A percentile compares a stretch with the other conserved stretches of the same genome.
Evolutionary conservation across 2,329 filamentous ascomycete species (phyloP).

Genomic region (Teratosphaeria pseudoeucalypti): DNA sequence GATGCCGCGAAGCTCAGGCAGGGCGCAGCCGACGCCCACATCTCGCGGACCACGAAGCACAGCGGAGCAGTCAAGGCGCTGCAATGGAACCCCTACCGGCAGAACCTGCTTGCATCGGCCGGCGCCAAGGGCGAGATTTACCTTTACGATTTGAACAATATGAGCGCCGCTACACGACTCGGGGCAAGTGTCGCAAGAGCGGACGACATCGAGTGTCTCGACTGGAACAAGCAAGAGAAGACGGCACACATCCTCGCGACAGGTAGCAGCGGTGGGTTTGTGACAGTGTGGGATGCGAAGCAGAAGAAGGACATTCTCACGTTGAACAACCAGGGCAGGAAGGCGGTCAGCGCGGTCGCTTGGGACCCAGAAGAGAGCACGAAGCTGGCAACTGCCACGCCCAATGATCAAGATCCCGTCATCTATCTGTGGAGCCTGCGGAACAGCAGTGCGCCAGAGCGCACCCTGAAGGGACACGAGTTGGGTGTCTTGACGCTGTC

Average conservation of each 20-base stretch:
- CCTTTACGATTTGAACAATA: constrained; percentile 88
- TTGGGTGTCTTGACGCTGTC: constrained; percentile 87
- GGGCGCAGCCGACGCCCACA: constrained; percentile 54
- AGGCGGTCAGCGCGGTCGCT: constrained; percentile 86
- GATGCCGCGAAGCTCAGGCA: constrained; percentile 62
- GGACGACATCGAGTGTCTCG: constrained; percentile 90
- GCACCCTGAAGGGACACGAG: constrained; percentile 81
- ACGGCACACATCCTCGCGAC: constrained; percentile 93
- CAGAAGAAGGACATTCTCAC: constrained; percentile 95
- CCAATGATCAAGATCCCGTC: constrained; percentile 76
- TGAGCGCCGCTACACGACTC: constrained; percentile 75
- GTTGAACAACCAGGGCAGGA: constrained; percentile 78
- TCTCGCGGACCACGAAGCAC: constrained; percentile 82
- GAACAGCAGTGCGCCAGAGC: constrained; percentile 90
- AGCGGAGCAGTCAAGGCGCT: constrained; percentile 85
- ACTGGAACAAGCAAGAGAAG: constrained; percentile 82
- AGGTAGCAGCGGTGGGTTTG: constrained; percentile 83
- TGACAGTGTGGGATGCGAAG: constrained; percentile 97
- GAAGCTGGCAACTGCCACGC: constrained; percentile 84
- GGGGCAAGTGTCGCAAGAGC: constrained; percentile 80
- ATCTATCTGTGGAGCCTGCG: constrained; percentile 91
- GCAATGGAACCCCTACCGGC: constrained; percentile 90
- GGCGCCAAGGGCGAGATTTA: constrained; percentile 94
- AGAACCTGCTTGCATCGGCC: constrained; percentile 83
- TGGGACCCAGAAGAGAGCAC: constrained; percentile 95